Percentiles rank a stretch among this genome's conserved stretches.
Conservation (phyloP, 257 asterid genomes). For the Salvia hispanica region DNA sequence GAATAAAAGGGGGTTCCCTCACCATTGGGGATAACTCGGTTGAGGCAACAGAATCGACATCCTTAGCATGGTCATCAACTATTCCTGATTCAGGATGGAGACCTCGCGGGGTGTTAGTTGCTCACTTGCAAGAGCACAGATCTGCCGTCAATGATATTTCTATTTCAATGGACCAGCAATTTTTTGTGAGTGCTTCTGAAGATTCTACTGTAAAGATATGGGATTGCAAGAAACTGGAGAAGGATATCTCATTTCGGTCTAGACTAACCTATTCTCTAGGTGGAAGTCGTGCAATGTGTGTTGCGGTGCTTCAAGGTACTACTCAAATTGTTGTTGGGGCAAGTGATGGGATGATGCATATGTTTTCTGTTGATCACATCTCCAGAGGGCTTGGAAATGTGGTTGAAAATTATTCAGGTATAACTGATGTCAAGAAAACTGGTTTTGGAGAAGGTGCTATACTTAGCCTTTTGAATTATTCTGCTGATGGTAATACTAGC, state of each 20-base stretch:
- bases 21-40: slow-evolving; percentile 53
- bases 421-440: slow-evolving; percentile 72
- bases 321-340: slow-evolving; percentile 87
- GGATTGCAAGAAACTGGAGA: slow-evolving; percentile 98
- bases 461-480: slow-evolving; percentile 78
- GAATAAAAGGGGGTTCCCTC: slow-evolving; percentile 57
- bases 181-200: slow-evolving; percentile 97
- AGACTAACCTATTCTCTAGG: slow-evolving; percentile 87
- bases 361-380: slow-evolving; percentile 87
- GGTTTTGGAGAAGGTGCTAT: slow-evolving; percentile 83
- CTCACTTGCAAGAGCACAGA: slow-evolving; percentile 95
- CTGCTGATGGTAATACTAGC: slow-evolving; percentile 67
- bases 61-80: slow-evolving; percentile 69
- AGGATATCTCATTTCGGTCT: slow-evolving; percentile 96
- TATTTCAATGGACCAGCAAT: slow-evolving; percentile 84
- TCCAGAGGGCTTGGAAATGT: slow-evolving; percentile 95
- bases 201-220: slow-evolving; percentile 97
- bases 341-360: slow-evolving; percentile 86
- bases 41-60: slow-evolving; percentile 65
- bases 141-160: slow-evolving; percentile 94
- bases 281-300: slow-evolving; percentile 86
- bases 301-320: slow-evolving; percentile 81
- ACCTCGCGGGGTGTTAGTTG: slow-evolving; percentile 99
- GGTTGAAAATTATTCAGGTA: slow-evolving; percentile 93
- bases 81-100: slow-evolving; percentile 99